Evolutionary conservation across 176 grass and related monocot genomes (phyloP).

Genomic region (Echinochloa phyllopogon): DNA sequence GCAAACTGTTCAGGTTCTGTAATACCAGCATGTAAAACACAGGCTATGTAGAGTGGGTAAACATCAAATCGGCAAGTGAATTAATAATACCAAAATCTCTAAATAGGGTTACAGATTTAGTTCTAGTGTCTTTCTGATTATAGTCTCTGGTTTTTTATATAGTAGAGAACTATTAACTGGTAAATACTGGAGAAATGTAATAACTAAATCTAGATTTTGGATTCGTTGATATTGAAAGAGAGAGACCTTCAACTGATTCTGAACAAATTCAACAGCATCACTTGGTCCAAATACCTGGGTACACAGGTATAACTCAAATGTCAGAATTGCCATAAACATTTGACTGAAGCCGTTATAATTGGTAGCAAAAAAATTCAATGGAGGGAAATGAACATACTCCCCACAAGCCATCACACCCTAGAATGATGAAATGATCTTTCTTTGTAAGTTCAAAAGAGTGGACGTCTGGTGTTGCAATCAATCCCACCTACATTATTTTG

Average conservation of each 20-base stretch:
- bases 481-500: conserved; percentile 62
- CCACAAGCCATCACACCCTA: conserved; percentile 96
- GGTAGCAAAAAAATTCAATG: not conserved
- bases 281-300: conserved; percentile 85
- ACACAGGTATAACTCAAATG: not conserved
- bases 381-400: conserved; percentile 68
- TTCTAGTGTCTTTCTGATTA: not conserved
- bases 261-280: conserved; percentile 94
- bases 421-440: conserved; percentile 80
- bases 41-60: not conserved
- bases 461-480: conserved; percentile 87
- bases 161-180: not conserved
- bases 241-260: conserved; percentile 80
- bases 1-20: not conserved
- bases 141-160: conserved; percentile 9
- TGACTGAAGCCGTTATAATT: not conserved
- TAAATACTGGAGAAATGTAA: not conserved
- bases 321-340: conserved; percentile 12
- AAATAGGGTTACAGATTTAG: not conserved
- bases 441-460: conserved; percentile 90
- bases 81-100: not conserved
- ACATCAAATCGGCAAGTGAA: not conserved
- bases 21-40: not conserved
- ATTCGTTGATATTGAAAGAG: not conserved
- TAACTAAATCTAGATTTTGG: not conserved